Evolutionary conservation across 2,329 filamentous ascomycete genomes (phyloP).

Genomic region (Tolypocladium pustulatum): DNA sequence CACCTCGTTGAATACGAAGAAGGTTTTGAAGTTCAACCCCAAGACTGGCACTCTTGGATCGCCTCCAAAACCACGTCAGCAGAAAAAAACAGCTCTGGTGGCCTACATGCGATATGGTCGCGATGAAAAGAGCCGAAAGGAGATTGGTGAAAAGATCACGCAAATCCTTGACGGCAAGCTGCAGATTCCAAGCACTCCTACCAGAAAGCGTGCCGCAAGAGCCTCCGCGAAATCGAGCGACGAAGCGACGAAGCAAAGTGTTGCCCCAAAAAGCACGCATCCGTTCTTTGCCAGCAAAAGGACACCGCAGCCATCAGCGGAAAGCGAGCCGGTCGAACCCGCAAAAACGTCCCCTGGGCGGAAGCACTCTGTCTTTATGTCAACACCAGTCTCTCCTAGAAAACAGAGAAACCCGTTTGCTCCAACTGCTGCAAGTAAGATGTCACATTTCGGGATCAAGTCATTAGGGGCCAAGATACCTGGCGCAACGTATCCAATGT

Average conservation of each 20-base stretch:
- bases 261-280: constrained; percentile 23
- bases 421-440: constrained; percentile 12
- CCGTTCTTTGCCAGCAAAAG: constrained; percentile 30
- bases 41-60: constrained; percentile 53
- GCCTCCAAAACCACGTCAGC: constrained; percentile 43
- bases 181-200: constrained; percentile 12
- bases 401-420: constrained; percentile 21
- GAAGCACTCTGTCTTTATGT: constrained; percentile 35
- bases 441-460: constrained; percentile 33
- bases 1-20: constrained; percentile 19
- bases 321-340: constrained; percentile 9
- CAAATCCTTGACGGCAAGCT: constrained; percentile 40
- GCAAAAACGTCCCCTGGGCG: constrained; percentile 14
- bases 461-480: constrained; percentile 46
- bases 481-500: constrained; percentile 56
- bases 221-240: neutral
- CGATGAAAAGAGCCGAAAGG: constrained; percentile 30
- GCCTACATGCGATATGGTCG: constrained; percentile 50
- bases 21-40: constrained; percentile 45
- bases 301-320: constrained; percentile 14
- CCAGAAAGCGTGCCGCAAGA: constrained; percentile 6
- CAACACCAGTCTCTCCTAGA: constrained; percentile 43
- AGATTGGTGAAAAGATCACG: constrained; percentile 50
- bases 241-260: constrained; percentile 8
- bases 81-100: constrained; percentile 25